Conservation (phyloP, 768 basidiomycete genomes). For the Mycena albidolilacea region DNA sequence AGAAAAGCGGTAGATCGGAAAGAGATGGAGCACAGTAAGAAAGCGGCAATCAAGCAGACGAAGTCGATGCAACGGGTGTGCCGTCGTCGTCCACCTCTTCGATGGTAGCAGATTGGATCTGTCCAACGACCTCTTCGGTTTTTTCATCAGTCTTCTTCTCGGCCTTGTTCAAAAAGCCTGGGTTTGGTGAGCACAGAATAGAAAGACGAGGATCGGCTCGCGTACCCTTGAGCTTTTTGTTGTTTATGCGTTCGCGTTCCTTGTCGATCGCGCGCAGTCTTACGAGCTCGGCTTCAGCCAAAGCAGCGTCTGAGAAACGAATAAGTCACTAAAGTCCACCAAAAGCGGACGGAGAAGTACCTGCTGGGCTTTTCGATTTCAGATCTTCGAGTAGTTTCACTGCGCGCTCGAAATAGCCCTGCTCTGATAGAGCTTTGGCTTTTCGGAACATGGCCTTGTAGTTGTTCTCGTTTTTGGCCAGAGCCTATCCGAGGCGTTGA, state of each 20-base stretch:
- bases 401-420: slow-evolving; percentile 83
- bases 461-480: slow-evolving; percentile 82
- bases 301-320: slow-evolving; percentile 48
- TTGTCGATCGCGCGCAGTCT: slow-evolving; percentile 75
- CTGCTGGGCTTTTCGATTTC: slow-evolving; percentile 73
- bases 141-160: slow-evolving; percentile 17
- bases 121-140: slow-evolving; percentile 34
- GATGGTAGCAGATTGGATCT: slow-evolving; percentile 35
- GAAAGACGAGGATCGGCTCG: background rate
- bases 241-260: slow-evolving; percentile 74
- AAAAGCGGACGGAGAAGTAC: slow-evolving; percentile 51
- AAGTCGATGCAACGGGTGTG: slow-evolving; percentile 23
- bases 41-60: slow-evolving; percentile 28
- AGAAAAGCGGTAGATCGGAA: slow-evolving; percentile 18
- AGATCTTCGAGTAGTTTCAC: slow-evolving; percentile 75
- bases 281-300: slow-evolving; percentile 75
- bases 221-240: slow-evolving; percentile 82
- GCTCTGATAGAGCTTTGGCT: slow-evolving; percentile 83
- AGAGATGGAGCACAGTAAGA: slow-evolving; percentile 15
- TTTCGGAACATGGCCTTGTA: slow-evolving; percentile 87
- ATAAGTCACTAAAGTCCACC: background rate
- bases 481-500: slow-evolving; percentile 62
- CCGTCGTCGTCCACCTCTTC: slow-evolving; percentile 38
- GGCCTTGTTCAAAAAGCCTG: slow-evolving; percentile 64
- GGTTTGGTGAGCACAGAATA: slow-evolving; percentile 7